Conservation (phyloP, 23 red algal genomes). For the Gracilaria vermiculophylla region DNA sequence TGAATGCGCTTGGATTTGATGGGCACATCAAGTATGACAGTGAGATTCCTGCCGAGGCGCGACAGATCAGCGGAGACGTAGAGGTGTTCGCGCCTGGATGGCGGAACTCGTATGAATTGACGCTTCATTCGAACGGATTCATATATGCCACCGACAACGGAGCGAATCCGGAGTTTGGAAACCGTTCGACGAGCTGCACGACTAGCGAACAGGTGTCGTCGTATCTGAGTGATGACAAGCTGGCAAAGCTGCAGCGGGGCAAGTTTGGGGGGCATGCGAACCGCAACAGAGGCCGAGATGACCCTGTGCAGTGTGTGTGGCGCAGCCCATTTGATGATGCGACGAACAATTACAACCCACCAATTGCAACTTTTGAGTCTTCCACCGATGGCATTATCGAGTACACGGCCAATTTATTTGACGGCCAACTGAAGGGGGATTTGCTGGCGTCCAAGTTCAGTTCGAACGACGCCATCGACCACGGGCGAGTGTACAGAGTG, state of each 20-base stretch:
- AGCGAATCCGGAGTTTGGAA: slow-evolving; percentile 67
- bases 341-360: slow-evolving; percentile 22
- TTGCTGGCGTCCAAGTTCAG: slow-evolving; percentile 38
- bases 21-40: slow-evolving; percentile 51
- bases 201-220: slow-evolving; percentile 23
- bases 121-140: slow-evolving; percentile 35
- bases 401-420: slow-evolving; percentile 54
- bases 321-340: slow-evolving; percentile 26
- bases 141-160: slow-evolving; percentile 79
- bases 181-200: slow-evolving; percentile 56
- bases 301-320: slow-evolving; percentile 48
- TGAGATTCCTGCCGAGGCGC: slow-evolving; percentile 17
- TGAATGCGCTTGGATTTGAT: slow-evolving; percentile 43
- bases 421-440: slow-evolving; percentile 58
- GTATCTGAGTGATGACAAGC: slow-evolving; percentile 47
- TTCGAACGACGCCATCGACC: slow-evolving; percentile 39
- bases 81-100: slow-evolving; percentile 51
- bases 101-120: slow-evolving; percentile 66
- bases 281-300: slow-evolving; percentile 56
- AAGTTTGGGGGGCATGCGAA: slow-evolving; percentile 65
- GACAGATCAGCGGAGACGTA: slow-evolving; percentile 52
- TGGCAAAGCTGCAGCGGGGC: slow-evolving; percentile 44
- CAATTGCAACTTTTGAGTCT: slow-evolving; percentile 47
- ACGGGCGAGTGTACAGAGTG: slow-evolving; percentile 56
- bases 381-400: slow-evolving; percentile 72